Conservation (phyloP, 73 alveolate genomes). For the Stentor coeruleus region DNA sequence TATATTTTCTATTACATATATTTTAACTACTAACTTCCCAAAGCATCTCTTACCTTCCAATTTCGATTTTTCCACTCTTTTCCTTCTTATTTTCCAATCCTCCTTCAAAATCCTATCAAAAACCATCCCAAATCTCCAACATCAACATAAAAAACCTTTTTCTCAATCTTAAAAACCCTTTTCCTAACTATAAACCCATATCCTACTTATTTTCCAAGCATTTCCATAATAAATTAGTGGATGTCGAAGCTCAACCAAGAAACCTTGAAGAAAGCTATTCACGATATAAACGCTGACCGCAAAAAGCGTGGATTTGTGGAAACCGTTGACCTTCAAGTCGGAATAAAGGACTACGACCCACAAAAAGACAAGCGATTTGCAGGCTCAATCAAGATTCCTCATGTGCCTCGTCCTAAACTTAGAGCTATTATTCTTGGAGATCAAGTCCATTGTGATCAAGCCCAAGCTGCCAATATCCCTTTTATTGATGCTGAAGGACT, state of each 20-base stretch:
- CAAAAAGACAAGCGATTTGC: slow-evolving; percentile 99
- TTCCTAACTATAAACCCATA: too few relatives aligned
- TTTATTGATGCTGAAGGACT: slow-evolving; percentile 85
- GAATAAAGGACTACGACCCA: slow-evolving; percentile 99
- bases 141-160: too few relatives aligned
- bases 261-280: slow-evolving; percentile 51
- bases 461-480: slow-evolving; percentile 85
- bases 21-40: too few relatives aligned
- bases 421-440: slow-evolving; percentile 99
- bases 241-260: slow-evolving; percentile 39
- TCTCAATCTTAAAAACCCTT: too few relatives aligned
- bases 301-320: slow-evolving; percentile 94
- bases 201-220: too few relatives aligned
- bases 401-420: slow-evolving; percentile 95
- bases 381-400: slow-evolving; percentile 97
- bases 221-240: neutral
- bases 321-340: slow-evolving; percentile 97
- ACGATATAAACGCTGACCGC: slow-evolving; percentile 58
- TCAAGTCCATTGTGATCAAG: slow-evolving; percentile 97
- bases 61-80: too few relatives aligned
- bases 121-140: too few relatives aligned
- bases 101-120: too few relatives aligned
- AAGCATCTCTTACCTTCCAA: too few relatives aligned
- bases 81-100: too few relatives aligned
- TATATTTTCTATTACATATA: too few relatives aligned